These are phyloP conservation scores for Boletus barrowsii DNA, from an alignment of 768 basidiomycete species.

Conservation along the genomic window DNA sequence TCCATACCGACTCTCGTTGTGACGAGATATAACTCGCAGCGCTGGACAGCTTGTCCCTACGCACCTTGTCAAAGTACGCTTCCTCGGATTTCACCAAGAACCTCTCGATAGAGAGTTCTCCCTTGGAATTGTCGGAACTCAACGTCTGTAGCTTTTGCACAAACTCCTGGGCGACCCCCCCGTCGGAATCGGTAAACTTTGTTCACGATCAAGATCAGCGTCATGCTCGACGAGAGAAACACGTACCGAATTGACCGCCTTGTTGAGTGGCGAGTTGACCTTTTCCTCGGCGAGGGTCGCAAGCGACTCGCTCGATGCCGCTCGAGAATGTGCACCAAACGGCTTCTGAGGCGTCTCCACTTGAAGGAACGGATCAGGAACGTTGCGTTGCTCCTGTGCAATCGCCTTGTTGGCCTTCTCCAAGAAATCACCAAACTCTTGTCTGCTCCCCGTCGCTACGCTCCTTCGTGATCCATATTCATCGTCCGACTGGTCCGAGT, in stretches of 20 bases:
- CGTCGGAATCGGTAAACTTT: conserved; percentile 91
- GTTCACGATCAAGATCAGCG: neutral
- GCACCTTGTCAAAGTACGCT: conserved; percentile 86
- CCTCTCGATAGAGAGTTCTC: conserved; percentile 89
- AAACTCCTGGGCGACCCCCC: conserved; percentile 87
- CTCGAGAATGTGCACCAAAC: conserved; percentile 77
- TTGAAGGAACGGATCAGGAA: conserved; percentile 80
- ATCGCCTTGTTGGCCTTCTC: conserved; percentile 84
- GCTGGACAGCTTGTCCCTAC: conserved; percentile 81
- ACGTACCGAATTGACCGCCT: conserved; percentile 82
- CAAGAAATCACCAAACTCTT: conserved; percentile 74
- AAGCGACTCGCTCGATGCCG: conserved; percentile 87
- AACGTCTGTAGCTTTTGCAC: conserved; percentile 79
- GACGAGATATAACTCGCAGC: conserved; percentile 79
- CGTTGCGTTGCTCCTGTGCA: conserved; percentile 71
- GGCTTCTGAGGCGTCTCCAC: conserved; percentile 66
- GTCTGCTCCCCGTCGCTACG: conserved; percentile 25
- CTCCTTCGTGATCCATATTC: conserved; percentile 49
- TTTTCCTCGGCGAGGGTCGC: conserved; percentile 91
- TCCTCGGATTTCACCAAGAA: conserved; percentile 90
- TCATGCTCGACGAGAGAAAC: neutral
- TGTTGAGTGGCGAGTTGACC: conserved; percentile 86
- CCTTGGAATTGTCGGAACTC: conserved; percentile 83
- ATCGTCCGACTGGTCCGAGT: conserved; percentile 60
- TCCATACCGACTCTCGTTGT: conserved; percentile 79